phyloP scores from a whole-genome alignment of 1,139 yeast genomes.

The Kodamaea alishanica region DNA sequence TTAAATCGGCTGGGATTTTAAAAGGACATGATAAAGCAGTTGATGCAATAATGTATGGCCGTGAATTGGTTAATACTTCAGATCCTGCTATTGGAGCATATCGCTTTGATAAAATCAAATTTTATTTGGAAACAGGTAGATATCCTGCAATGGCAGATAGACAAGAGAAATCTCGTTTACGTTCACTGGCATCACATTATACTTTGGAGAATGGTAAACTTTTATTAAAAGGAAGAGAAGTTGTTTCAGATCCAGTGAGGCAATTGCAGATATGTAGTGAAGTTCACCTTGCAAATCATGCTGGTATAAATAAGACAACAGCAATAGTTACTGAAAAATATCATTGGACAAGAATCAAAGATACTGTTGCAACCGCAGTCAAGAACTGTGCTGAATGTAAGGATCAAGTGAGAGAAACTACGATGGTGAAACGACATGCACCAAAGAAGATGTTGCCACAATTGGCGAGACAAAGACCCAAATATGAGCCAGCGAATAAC shows the following conservation, averaged over 20 bases:
- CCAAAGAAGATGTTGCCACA: conserved; percentile 20
- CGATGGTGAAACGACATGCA: conserved; percentile 26
- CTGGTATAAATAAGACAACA: conserved; percentile 90
- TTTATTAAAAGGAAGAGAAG: conserved; percentile 76
- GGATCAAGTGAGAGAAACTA: conserved; percentile 33
- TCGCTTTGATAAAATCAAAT: conserved; percentile 74
- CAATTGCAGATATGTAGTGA: conserved; percentile 77
- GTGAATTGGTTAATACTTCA: conserved; percentile 47
- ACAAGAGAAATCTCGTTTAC: conserved; percentile 76
- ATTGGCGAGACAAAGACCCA: conserved; percentile 13
- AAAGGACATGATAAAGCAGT: conserved; percentile 82
- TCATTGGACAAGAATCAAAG: conserved; percentile 90
- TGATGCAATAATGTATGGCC: conserved; percentile 71
- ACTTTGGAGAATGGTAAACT: conserved; percentile 66
- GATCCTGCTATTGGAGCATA: conserved; percentile 54
- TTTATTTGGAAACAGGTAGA: conserved; percentile 76
- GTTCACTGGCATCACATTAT: conserved; percentile 82
- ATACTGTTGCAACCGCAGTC: conserved; percentile 78
- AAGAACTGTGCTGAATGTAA: conserved; percentile 75
- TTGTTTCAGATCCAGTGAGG: conserved; percentile 66
- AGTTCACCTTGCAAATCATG: conserved; percentile 65
- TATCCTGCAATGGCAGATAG: conserved; percentile 83
- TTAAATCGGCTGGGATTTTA: conserved; percentile 81
- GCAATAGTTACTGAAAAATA: conserved; percentile 71
- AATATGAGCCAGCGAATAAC: conserved; percentile 5